Evolutionary conservation across 164 flowering plant species (phyloP), one percentile per base, ranked within the genome.

Genomic region (Stephania cephalantha): DNA sequence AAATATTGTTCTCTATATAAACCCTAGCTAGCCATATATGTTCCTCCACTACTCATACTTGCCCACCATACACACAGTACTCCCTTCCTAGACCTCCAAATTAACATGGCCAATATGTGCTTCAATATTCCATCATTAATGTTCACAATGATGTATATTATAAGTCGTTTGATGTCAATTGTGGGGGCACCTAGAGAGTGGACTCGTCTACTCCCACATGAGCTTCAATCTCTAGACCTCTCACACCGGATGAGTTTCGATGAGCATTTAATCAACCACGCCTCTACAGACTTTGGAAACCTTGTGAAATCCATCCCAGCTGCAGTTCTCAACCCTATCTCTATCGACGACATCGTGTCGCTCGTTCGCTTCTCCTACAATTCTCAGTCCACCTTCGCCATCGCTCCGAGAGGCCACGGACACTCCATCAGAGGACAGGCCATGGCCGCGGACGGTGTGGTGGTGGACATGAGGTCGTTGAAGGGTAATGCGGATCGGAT

Each of bases 351-450:
- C 80, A 84, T 95, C 3, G 74, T 76, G 1, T 29, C 81, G 9
- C 79, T 94, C 8, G 52, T 91, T 44, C 83, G 78, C 12, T 67
- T 78, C 53, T 82, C 91, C 0, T 82, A 84, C 75, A 74, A 75
- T 18, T 76, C 78, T 7, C 22, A 77, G 6, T 4, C 69, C 9
- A 87, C 91, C 11, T 88, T 93, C 72, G 44, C 46, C 1, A 68
- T 95, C 0, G 87, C 98, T 0, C 93, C 96, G 2, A 83, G 84
- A 72, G 99, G 98, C 31, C 75, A 68, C 0, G 96, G 97, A 74
- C 99, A 95, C 76, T 91, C 96, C 1, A 68, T 83, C 50, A 64
- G 84, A 1, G 99, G 98, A 9, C 99, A 95, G 73, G 90, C 99
- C 50, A 83, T 85, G 87, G 90, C 92, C 4, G 73, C 11, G 1